Percentiles rank a stretch among this genome's conserved stretches.
Evolutionary conservation across 169 alveolate species (phyloP).

Genomic region (Cryptosporidium muris): DNA sequence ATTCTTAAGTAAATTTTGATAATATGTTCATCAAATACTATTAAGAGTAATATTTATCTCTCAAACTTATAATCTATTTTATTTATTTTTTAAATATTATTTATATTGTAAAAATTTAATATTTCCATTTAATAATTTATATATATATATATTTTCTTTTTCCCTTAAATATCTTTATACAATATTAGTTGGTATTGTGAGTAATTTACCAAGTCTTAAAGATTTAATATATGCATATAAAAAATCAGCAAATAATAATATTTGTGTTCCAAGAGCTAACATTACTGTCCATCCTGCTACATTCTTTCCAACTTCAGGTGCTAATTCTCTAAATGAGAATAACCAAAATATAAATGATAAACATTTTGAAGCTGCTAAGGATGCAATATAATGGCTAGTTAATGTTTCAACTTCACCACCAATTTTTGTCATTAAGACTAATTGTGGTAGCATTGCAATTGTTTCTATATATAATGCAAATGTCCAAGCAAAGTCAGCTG

Average conservation of each 20-base stretch:
- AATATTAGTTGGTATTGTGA: slow-evolving; percentile 70
- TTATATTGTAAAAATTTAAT: background rate
- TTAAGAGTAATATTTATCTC: background rate
- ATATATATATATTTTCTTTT: background rate
- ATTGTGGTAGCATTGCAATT: slow-evolving; percentile 79
- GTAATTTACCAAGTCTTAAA: slow-evolving; percentile 74
- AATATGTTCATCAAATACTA: background rate
- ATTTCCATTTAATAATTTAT: slow-evolving; percentile 12
- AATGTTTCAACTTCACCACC: slow-evolving; percentile 80
- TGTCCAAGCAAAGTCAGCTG: slow-evolving; percentile 80
- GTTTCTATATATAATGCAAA: slow-evolving; percentile 80
- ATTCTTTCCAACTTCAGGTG: slow-evolving; percentile 62
- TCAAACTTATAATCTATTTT: background rate
- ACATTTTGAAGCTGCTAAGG: slow-evolving; percentile 73
- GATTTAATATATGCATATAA: slow-evolving; percentile 76
- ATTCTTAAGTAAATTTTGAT: background rate
- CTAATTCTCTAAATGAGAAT: slow-evolving; percentile 78
- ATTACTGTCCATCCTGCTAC: slow-evolving; percentile 78
- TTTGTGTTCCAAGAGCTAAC: slow-evolving; percentile 72
- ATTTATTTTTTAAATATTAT: background rate
- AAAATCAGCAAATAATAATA: slow-evolving; percentile 77
- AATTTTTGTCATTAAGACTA: slow-evolving; percentile 76
- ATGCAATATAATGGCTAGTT: slow-evolving; percentile 80
- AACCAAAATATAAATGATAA: slow-evolving; percentile 79
- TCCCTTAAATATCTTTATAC: slow-evolving; percentile 14